A percentile compares a stretch with the other conserved stretches of the same genome.
Conservation (phyloP, 306 rosid species). For the Carpinus viminea region DNA sequence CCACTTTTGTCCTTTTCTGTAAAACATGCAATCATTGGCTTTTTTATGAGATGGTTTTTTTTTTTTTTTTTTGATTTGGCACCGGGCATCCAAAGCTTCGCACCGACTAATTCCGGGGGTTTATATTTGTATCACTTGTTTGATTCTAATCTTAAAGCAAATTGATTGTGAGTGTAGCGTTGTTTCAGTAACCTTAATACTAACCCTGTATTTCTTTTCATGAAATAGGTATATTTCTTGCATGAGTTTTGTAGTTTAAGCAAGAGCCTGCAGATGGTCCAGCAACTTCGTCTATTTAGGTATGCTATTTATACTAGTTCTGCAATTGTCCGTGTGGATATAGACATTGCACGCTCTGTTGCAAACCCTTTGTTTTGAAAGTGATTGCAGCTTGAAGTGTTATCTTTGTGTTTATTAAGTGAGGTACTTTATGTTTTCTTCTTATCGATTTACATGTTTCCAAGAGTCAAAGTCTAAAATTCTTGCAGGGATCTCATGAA, state of each 20-base stretch:
- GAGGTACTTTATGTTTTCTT: constrained; percentile 3
- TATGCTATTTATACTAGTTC: constrained; percentile 38
- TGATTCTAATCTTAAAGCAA: not conserved
- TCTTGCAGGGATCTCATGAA: constrained; percentile 82
- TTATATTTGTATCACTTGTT: not conserved
- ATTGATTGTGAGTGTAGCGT: not conserved
- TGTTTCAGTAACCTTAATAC: not conserved
- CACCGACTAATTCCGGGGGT: too few species aligned
- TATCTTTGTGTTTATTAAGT: constrained; percentile 12
- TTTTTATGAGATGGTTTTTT: not conserved
- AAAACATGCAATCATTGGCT: not conserved
- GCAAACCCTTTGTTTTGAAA: constrained; percentile 2
- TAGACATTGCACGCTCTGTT: not conserved
- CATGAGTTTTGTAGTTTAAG: constrained; percentile 90
- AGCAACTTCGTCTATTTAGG: constrained; percentile 91
- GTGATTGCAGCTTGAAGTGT: constrained; percentile 21
- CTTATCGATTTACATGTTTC: constrained; percentile 22
- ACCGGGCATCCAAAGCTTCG: too few species aligned
- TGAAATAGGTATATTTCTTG: constrained; percentile 74
- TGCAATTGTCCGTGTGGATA: constrained; percentile 17
- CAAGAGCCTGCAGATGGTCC: constrained; percentile 94
- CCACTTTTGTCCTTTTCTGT: not conserved
- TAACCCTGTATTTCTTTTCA: not conserved
- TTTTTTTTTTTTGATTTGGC: too few species aligned
- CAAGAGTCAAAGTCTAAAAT: constrained; percentile 30